phyloP scores from a whole-genome alignment of 2,329 filamentous ascomycete species.

The Acephala macrosclerotiorum region DNA sequence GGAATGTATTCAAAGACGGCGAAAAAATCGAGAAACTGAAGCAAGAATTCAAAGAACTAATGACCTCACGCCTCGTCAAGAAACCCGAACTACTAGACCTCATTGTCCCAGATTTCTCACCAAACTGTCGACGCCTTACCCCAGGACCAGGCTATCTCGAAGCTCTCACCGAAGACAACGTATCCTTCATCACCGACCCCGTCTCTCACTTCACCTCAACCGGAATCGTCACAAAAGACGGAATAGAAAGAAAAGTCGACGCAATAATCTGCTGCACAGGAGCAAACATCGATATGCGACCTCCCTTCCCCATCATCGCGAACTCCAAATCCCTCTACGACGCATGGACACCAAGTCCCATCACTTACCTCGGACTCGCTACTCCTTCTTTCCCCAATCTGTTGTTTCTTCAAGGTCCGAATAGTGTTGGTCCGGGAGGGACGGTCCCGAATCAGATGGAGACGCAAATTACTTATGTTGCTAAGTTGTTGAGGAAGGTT shows the following conservation, averaged over 20 bases:
- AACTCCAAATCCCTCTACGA: conserved; percentile 59
- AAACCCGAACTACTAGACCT: conserved; percentile 48
- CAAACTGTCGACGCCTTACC: conserved; percentile 52
- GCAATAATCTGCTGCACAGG: conserved; percentile 74
- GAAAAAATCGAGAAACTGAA: conserved; percentile 47
- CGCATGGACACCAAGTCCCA: conserved; percentile 66
- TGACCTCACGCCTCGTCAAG: conserved; percentile 49
- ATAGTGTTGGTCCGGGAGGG: conserved; percentile 65
- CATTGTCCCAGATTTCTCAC: conserved; percentile 50
- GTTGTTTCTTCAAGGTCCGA: conserved; percentile 68
- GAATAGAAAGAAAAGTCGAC: conserved; percentile 63
- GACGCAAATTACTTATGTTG: conserved; percentile 69
- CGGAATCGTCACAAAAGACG: conserved; percentile 67
- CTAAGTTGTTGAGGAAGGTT: conserved; percentile 72
- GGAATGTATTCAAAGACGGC: conserved; percentile 55
- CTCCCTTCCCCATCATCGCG: conserved; percentile 66
- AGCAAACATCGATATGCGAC: conserved; percentile 64
- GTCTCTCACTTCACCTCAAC: conserved; percentile 66
- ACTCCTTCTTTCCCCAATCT: conserved; percentile 74
- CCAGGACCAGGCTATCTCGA: conserved; percentile 69
- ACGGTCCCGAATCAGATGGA: conserved; percentile 74
- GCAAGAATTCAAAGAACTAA: conserved; percentile 46
- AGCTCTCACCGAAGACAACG: conserved; percentile 66
- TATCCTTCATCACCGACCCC: conserved; percentile 63
- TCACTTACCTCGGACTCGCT: conserved; percentile 70